These are phyloP conservation scores for Prunus davidiana DNA, from an alignment of 306 rosid species.

Conservation along the genomic window DNA sequence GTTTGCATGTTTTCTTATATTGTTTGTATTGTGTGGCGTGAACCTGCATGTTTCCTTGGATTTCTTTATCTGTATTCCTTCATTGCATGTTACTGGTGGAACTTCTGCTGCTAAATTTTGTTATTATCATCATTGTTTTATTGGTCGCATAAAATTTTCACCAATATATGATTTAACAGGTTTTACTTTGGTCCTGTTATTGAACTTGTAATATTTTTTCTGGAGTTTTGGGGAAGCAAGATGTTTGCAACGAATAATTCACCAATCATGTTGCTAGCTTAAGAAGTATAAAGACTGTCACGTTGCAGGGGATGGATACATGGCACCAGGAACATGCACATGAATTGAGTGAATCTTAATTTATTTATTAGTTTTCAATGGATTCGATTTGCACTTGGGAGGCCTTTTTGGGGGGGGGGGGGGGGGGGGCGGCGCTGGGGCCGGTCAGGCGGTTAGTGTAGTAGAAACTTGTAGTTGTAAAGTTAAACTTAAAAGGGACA, in stretches of 20 bases:
- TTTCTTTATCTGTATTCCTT: background rate
- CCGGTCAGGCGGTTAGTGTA: background rate
- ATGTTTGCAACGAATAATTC: background rate
- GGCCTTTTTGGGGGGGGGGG: too few relatives aligned
- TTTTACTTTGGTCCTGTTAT: background rate
- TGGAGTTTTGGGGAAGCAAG: background rate
- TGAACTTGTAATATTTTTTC: background rate
- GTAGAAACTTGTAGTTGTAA: background rate
- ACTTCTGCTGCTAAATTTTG: background rate
- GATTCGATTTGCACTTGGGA: background rate
- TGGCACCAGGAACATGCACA: background rate
- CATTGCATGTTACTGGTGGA: background rate
- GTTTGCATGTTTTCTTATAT: constrained; percentile 1
- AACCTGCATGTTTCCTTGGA: background rate
- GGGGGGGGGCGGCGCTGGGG: too few relatives aligned
- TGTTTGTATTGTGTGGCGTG: background rate
- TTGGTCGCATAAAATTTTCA: background rate
- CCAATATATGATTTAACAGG: background rate
- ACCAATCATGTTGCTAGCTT: background rate
- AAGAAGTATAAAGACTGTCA: background rate
- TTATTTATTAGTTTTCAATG: background rate
- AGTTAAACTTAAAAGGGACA: background rate
- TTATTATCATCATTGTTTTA: background rate
- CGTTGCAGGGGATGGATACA: background rate
- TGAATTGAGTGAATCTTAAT: background rate